Percentiles rank a stretch among this genome's conserved stretches.
Evolutionary conservation across 2,329 filamentous ascomycete species (phyloP).

Genomic region (Apiospora aurea): DNA sequence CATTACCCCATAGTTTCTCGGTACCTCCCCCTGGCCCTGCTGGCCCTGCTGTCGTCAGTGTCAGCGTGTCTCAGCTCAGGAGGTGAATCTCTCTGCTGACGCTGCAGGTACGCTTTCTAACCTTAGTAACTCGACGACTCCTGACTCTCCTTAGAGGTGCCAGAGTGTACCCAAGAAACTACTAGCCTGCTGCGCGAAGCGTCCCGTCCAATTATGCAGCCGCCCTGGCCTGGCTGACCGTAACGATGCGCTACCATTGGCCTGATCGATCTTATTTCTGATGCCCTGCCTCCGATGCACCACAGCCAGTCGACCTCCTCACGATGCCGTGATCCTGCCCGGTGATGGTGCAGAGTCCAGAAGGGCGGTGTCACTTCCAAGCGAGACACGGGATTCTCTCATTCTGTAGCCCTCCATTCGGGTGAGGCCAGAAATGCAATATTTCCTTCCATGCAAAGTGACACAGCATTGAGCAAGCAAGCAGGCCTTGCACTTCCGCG

Average conservation of each 20-base stretch:
- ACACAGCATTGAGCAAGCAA: neutral
- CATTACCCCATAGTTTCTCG: conserved; percentile 27
- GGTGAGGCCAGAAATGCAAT: neutral
- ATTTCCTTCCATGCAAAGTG: neutral
- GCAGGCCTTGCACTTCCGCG: conserved; percentile 16
- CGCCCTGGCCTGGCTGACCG: conserved; percentile 18
- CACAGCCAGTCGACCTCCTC: conserved; percentile 5
- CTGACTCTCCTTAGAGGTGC: neutral
- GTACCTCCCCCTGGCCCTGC: neutral
- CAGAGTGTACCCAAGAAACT: neutral
- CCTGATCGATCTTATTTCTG: conserved; percentile 3
- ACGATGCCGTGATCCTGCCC: conserved; percentile 12
- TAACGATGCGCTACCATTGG: conserved; percentile 1
- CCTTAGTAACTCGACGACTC: no score
- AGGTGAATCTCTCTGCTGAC: neutral
- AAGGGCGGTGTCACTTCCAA: conserved; percentile 6
- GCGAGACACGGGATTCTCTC: conserved; percentile 6
- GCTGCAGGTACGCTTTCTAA: neutral
- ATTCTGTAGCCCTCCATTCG: neutral
- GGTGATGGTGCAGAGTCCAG: conserved; percentile 3
- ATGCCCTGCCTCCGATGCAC: neutral
- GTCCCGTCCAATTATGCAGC: neutral
- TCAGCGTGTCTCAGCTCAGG: neutral
- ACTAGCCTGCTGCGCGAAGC: neutral
- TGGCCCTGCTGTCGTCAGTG: conserved; percentile 5